Evolutionary conservation across 345 rosid genomes (phyloP).

Genomic region (Pistacia vera): DNA sequence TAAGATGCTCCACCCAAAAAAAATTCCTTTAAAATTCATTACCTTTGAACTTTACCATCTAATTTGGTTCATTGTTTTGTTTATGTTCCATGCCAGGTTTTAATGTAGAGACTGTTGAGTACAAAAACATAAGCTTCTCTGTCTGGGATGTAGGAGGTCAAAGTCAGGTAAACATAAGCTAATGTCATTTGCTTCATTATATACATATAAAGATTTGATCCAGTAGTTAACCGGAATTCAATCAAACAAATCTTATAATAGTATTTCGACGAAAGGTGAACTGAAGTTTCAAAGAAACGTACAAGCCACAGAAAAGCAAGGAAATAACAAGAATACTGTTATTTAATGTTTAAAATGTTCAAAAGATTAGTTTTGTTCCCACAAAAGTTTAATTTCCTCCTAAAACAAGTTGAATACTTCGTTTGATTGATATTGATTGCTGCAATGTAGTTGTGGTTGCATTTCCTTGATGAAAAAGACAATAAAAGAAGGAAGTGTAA

Average conservation of each 20-base stretch:
- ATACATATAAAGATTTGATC: background rate
- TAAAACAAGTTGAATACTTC: background rate
- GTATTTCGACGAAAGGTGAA: background rate
- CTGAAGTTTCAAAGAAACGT: background rate
- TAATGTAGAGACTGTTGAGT: conserved; percentile 65
- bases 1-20: background rate
- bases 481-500: no score
- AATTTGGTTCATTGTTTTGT: no score
- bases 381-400: no score
- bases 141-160: conserved; percentile 85
- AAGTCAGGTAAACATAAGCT: conserved; percentile 43
- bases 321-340: background rate
- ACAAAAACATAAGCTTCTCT: conserved; percentile 52
- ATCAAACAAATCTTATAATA: background rate
- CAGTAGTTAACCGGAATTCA: background rate
- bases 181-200: background rate
- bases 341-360: background rate
- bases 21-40: no score
- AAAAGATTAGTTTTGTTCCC: background rate
- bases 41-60: no score
- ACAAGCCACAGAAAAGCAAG: background rate
- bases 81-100: conserved; percentile 43
- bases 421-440: background rate
- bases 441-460: background rate
- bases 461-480: background rate